These are phyloP conservation scores for Globisporangium viniferum DNA, from an alignment of 352 stramenopile genomes.

Conservation along the genomic window DNA sequence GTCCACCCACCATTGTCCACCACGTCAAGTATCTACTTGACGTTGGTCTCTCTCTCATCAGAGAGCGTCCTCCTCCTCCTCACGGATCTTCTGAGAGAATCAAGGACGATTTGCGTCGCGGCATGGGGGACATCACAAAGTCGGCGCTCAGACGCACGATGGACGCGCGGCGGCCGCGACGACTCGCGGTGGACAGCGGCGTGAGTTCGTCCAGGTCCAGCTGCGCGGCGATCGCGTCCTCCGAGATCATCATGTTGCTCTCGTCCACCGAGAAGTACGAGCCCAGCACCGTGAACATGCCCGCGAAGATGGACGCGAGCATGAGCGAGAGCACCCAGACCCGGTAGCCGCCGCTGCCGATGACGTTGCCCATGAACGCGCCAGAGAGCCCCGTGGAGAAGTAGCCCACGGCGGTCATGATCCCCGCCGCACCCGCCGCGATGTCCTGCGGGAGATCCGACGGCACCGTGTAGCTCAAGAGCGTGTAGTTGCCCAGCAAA, in stretches of 20 bases:
- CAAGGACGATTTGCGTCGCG: slow-evolving; percentile 8
- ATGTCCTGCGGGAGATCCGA: slow-evolving; percentile 73
- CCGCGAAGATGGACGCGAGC: slow-evolving; percentile 48
- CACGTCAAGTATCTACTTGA: background rate
- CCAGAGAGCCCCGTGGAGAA: slow-evolving; percentile 67
- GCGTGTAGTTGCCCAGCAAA: slow-evolving; percentile 70
- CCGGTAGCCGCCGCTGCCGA: slow-evolving; percentile 46
- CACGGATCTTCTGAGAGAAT: background rate
- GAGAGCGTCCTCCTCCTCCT: background rate
- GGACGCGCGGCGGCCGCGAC: slow-evolving; percentile 28
- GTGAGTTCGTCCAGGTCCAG: slow-evolving; percentile 31
- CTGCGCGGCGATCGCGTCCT: slow-evolving; percentile 18
- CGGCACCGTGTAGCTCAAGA: slow-evolving; percentile 72
- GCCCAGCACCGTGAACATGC: slow-evolving; percentile 55
- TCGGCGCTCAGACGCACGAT: slow-evolving; percentile 36
- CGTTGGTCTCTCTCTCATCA: background rate
- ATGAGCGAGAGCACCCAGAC: slow-evolving; percentile 63
- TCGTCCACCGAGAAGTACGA: slow-evolving; percentile 47
- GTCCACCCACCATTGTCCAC: background rate
- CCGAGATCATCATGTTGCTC: slow-evolving; percentile 24
- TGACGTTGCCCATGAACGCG: slow-evolving; percentile 61
- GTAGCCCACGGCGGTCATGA: slow-evolving; percentile 68
- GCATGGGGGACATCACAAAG: slow-evolving; percentile 35
- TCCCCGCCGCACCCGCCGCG: slow-evolving; percentile 49
- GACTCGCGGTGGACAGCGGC: slow-evolving; percentile 32